phyloP scores from a whole-genome alignment of 768 basidiomycete species.

The Leccinum variicolor region DNA sequence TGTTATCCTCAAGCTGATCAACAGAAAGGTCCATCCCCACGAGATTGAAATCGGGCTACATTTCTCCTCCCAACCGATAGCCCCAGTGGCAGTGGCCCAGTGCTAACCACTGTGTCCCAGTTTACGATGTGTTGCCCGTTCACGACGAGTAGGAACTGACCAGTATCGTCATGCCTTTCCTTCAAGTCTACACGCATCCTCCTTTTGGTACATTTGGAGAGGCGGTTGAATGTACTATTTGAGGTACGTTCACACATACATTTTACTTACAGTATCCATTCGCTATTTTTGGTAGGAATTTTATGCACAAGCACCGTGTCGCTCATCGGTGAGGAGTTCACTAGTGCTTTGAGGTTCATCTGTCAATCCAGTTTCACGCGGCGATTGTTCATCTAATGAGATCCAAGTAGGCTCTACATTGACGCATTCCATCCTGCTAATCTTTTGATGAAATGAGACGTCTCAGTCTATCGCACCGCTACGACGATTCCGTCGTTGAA shows the following conservation, averaged over 20 bases:
- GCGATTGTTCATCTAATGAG: neutral
- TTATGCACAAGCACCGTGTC: neutral
- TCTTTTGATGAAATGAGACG: neutral
- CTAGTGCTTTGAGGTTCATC: too few species aligned
- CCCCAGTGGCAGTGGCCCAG: too few species aligned
- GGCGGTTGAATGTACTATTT: neutral
- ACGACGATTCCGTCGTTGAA: neutral
- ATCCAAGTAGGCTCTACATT: neutral
- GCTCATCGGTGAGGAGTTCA: neutral
- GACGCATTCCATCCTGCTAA: neutral
- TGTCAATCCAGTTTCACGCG: neutral
- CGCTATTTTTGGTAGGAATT: neutral
- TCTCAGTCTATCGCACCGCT: neutral
- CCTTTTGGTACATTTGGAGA: neutral
- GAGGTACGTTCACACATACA: neutral
- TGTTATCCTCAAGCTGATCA: slow-evolving; percentile 31
- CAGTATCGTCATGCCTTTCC: slow-evolving; percentile 33
- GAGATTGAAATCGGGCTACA: slow-evolving; percentile 32
- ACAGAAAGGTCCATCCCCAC: slow-evolving; percentile 11
- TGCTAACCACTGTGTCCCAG: slow-evolving; percentile 35
- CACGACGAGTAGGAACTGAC: slow-evolving; percentile 6
- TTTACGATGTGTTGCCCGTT: slow-evolving; percentile 25
- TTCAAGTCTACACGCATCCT: slow-evolving; percentile 27
- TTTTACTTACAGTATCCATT: too few species aligned
- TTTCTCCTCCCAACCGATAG: slow-evolving; percentile 4